A percentile compares a stretch with the other conserved stretches of the same genome.
These are phyloP conservation scores for Fusarium penzigii DNA, from an alignment of 2,329 filamentous ascomycete species.

Conservation along the genomic window DNA sequence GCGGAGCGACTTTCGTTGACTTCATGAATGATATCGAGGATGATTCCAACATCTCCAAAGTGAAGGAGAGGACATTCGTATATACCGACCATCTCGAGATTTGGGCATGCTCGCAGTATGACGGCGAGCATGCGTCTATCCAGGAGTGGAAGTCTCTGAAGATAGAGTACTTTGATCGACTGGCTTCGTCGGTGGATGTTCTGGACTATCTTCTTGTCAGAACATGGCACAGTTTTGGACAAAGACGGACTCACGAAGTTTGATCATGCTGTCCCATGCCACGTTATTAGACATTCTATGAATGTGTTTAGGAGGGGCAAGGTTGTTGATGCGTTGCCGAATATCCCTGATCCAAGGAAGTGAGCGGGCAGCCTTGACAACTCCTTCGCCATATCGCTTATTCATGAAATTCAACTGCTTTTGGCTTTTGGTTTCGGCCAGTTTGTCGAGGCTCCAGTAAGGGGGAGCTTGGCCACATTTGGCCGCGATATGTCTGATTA, in stretches of 20 bases:
- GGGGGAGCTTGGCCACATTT: constrained; percentile 6
- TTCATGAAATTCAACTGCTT: neutral
- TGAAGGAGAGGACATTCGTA: constrained; percentile 41
- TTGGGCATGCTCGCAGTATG: constrained; percentile 35
- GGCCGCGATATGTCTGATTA: neutral
- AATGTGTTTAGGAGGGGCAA: neutral
- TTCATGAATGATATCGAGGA: constrained; percentile 39
- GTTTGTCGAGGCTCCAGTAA: constrained; percentile 4
- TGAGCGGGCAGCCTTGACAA: constrained; percentile 11
- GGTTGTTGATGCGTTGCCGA: neutral
- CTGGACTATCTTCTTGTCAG: constrained; percentile 26
- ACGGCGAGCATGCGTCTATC: constrained; percentile 37
- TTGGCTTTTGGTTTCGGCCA: neutral
- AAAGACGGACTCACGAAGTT: constrained; percentile 24
- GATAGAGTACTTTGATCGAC: constrained; percentile 29
- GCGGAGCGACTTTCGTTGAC: constrained; percentile 31
- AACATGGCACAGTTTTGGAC: neutral
- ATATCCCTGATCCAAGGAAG: constrained; percentile 9
- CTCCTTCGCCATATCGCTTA: neutral
- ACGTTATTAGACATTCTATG: constrained; percentile 16
- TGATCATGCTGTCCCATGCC: constrained; percentile 5
- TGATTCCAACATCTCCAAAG: constrained; percentile 35
- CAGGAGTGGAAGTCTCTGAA: constrained; percentile 33
- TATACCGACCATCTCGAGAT: constrained; percentile 36
- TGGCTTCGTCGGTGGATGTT: constrained; percentile 19